Evolutionary conservation across 345 rosid genomes (phyloP).

Genomic region (Populus alba): DNA sequence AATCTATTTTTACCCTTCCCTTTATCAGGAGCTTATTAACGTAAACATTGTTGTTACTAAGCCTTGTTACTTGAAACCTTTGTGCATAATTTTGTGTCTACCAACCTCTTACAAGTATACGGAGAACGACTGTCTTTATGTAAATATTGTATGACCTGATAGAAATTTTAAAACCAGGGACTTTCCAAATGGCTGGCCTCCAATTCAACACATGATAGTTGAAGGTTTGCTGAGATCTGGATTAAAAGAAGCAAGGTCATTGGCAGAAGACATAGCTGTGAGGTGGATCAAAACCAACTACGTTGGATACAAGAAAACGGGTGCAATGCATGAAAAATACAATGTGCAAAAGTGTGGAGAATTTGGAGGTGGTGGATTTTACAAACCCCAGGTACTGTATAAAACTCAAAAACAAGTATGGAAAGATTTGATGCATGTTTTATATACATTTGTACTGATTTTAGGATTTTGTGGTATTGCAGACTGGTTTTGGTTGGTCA

Average conservation of each 20-base stretch:
- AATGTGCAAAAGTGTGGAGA: constrained; percentile 51
- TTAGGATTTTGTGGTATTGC: constrained; percentile 18
- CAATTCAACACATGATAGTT: constrained; percentile 72
- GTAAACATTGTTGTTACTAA: background rate
- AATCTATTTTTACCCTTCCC: background rate
- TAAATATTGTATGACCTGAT: background rate
- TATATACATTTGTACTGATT: background rate
- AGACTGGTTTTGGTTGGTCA: constrained; percentile 99
- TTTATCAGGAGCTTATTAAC: background rate
- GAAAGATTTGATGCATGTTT: background rate
- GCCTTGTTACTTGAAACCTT: background rate
- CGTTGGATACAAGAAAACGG: constrained; percentile 48
- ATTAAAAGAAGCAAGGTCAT: constrained; percentile 44
- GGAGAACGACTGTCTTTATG: background rate
- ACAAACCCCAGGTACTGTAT: constrained; percentile 54
- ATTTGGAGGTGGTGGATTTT: constrained; percentile 69
- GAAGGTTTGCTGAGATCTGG: constrained; percentile 66
- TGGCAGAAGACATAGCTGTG: constrained; percentile 70
- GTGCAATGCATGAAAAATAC: constrained; percentile 53
- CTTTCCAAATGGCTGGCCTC: constrained; percentile 93
- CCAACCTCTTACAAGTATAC: background rate
- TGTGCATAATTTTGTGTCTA: background rate
- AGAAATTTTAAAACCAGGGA: constrained; percentile 52
- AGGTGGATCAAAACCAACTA: constrained; percentile 78
- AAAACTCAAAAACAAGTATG: background rate